Percentiles rank a stretch among this genome's conserved stretches.
phyloP scores from a whole-genome alignment of 2,329 filamentous ascomycete species.

The Sarocladium strictum region DNA sequence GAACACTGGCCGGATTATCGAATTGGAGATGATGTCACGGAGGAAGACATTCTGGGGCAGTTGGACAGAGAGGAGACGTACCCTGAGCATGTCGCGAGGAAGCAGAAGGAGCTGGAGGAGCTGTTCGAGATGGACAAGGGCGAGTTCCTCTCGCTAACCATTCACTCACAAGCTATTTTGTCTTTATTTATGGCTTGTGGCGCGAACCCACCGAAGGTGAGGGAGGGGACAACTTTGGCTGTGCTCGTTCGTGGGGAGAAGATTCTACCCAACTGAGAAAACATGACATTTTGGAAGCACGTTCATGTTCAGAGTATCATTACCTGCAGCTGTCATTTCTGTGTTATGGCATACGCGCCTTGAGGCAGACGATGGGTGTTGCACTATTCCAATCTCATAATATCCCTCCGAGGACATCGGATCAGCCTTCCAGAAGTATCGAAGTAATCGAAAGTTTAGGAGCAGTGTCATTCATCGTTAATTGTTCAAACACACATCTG shows the following conservation, averaged over 20 bases:
- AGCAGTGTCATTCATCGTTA: no score
- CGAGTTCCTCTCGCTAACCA: slow-evolving; percentile 42
- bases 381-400: no score
- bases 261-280: neutral
- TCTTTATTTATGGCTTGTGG: slow-evolving; percentile 35
- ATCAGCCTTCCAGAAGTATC: no score
- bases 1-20: slow-evolving; percentile 39
- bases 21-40: slow-evolving; percentile 48
- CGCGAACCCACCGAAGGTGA: slow-evolving; percentile 37
- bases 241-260: slow-evolving; percentile 45
- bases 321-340: no score
- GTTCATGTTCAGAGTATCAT: no score
- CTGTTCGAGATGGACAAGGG: slow-evolving; percentile 35
- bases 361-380: no score
- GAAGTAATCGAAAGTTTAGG: no score
- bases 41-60: slow-evolving; percentile 49
- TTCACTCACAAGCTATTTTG: slow-evolving; percentile 41
- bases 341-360: no score
- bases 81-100: slow-evolving; percentile 37
- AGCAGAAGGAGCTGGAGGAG: slow-evolving; percentile 37
- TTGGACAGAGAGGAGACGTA: slow-evolving; percentile 40
- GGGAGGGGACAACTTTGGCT: slow-evolving; percentile 48
- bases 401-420: no score
- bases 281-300: no score
- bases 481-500: no score